Evolutionary conservation across 2,329 filamentous ascomycete genomes (phyloP).

Genomic region (Coniochaeta sp.): DNA sequence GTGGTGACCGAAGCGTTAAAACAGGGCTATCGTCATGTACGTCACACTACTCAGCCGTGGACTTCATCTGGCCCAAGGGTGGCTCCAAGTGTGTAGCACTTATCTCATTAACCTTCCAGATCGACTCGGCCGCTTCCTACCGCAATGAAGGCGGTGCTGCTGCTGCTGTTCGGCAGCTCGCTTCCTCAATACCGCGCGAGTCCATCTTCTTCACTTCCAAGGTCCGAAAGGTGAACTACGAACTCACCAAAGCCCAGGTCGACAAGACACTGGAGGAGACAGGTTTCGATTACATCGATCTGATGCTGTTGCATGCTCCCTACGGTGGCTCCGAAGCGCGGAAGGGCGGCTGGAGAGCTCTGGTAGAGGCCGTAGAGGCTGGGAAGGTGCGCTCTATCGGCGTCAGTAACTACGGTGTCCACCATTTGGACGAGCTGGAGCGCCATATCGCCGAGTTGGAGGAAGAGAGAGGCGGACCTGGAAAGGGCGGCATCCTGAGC

Average conservation of each 20-base stretch:
- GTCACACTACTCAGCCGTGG: constrained; percentile 5
- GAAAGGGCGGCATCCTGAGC: constrained; percentile 64
- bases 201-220: constrained; percentile 51
- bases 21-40: constrained; percentile 46
- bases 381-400: constrained; percentile 56
- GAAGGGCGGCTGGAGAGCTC: constrained; percentile 53
- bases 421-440: constrained; percentile 55
- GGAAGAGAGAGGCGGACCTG: constrained; percentile 48
- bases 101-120: constrained; percentile 19
- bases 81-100: background rate
- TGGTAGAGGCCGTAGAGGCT: constrained; percentile 55
- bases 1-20: constrained; percentile 37
- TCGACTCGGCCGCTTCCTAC: constrained; percentile 47
- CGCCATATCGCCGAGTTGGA: constrained; percentile 54
- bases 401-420: constrained; percentile 58
- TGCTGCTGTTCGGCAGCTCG: constrained; percentile 27
- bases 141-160: constrained; percentile 41
- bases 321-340: constrained; percentile 48
- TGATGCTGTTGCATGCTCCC: constrained; percentile 56
- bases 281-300: constrained; percentile 58
- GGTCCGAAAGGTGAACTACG: constrained; percentile 44
- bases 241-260: constrained; percentile 56
- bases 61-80: background rate
- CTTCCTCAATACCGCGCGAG: constrained; percentile 30
- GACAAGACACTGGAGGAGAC: constrained; percentile 54